These are phyloP conservation scores for Chaetoceros tenuissimus DNA, from an alignment of 108 stramenopile species.

Conservation along the genomic window DNA sequence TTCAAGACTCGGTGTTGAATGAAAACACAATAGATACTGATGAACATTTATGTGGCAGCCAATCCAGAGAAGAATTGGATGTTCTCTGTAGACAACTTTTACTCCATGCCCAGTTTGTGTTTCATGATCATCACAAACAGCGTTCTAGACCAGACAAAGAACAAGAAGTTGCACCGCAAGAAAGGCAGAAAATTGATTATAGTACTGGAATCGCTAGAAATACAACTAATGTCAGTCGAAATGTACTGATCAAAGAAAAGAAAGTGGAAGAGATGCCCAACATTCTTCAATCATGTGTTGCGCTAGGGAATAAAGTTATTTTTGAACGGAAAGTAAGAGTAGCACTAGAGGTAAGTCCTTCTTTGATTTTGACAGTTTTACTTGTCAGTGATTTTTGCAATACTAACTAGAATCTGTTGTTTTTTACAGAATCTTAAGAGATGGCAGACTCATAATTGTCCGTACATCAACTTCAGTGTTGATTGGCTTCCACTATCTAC, in stretches of 20 bases:
- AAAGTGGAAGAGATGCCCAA: conserved; percentile 28
- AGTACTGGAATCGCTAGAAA: conserved; percentile 7
- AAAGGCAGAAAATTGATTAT: conserved; percentile 13
- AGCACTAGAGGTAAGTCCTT: conserved; percentile 22
- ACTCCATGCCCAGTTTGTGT: conserved; percentile 70
- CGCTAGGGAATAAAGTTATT: conserved; percentile 62
- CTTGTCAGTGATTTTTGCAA: not conserved
- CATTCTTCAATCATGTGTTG: conserved; percentile 61
- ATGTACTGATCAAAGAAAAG: conserved; percentile 30
- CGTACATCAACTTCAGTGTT: conserved; percentile 22
- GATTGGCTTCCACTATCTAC: conserved; percentile 70
- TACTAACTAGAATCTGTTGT: not conserved
- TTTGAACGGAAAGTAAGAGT: conserved; percentile 63
- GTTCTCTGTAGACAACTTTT: conserved; percentile 64
- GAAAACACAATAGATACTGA: conserved; percentile 4
- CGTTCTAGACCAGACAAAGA: conserved; percentile 34
- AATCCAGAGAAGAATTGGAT: conserved; percentile 45
- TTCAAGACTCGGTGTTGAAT: conserved; percentile 1
- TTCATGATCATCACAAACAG: conserved; percentile 45
- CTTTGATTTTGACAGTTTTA: not conserved
- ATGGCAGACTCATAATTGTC: conserved; percentile 33
- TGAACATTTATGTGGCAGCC: conserved; percentile 31
- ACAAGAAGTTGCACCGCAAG: conserved; percentile 13
- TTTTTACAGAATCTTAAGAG: conserved; percentile 16
- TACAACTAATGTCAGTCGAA: conserved; percentile 29